Conservation (phyloP, 352 stramenopile genomes). For the Globisporangium megalacanthum region DNA sequence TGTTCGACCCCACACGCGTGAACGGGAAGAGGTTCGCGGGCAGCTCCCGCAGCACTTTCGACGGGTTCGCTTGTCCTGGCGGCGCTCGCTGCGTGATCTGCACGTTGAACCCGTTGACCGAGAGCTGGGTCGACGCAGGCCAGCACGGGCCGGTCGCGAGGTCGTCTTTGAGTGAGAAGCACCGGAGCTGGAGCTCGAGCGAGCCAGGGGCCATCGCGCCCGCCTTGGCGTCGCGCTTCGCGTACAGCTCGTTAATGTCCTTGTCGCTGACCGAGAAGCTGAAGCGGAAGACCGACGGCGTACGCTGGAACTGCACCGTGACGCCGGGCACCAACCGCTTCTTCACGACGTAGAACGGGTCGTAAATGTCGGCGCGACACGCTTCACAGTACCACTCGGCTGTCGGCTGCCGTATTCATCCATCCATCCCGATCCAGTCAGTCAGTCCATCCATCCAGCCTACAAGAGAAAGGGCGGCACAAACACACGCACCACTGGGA, state of each 20-base stretch:
- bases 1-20: conserved; percentile 61
- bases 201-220: conserved; percentile 48
- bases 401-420: conserved; percentile 14
- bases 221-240: conserved; percentile 39
- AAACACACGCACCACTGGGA: conserved; percentile 35
- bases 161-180: conserved; percentile 70
- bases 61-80: conserved; percentile 69
- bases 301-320: conserved; percentile 64
- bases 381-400: conserved; percentile 71
- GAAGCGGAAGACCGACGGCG: conserved; percentile 40
- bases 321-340: conserved; percentile 46
- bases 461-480: not conserved
- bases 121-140: conserved; percentile 60
- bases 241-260: conserved; percentile 71
- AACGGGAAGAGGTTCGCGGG: conserved; percentile 71
- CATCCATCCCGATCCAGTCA: not conserved
- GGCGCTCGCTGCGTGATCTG: conserved; percentile 63
- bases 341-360: conserved; percentile 64
- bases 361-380: conserved; percentile 61
- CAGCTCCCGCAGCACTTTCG: conserved; percentile 74
- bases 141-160: conserved; percentile 65
- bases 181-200: conserved; percentile 75
- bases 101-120: conserved; percentile 66
- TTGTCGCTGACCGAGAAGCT: conserved; percentile 66
- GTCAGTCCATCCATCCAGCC: not conserved